Percentiles rank a stretch among this genome's conserved stretches.
Conservation (phyloP, 768 basidiomycete genomes). For the Dentipellis fragilis region DNA sequence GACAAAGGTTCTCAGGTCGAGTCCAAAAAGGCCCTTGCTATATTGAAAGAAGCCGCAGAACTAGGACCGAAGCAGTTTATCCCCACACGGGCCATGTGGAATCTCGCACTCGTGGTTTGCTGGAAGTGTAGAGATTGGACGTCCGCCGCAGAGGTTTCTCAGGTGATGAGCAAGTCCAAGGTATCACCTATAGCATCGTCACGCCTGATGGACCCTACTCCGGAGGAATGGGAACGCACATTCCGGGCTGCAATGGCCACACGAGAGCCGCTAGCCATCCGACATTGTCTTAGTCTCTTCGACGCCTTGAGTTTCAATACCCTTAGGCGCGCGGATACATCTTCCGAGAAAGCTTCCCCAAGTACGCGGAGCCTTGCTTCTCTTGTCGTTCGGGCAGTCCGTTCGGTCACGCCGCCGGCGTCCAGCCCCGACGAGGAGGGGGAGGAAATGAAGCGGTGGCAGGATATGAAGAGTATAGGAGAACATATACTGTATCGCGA, state of each 20-base stretch:
- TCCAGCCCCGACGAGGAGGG: no score
- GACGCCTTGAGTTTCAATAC: neutral
- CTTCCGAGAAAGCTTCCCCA: no score
- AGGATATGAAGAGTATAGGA: no score
- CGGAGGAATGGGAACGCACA: conserved; percentile 2
- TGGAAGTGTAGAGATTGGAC: conserved; percentile 1
- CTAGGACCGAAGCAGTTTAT: neutral
- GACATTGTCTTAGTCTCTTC: conserved; percentile 8
- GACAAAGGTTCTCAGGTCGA: neutral
- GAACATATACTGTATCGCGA: no score
- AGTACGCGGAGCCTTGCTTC: no score
- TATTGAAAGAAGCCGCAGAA: neutral
- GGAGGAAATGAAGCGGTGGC: no score
- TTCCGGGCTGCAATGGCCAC: conserved; percentile 6
- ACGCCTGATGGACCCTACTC: neutral
- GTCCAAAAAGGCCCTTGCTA: neutral
- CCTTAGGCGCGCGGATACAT: no score
- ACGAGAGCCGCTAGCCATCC: neutral
- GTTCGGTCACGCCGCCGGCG: no score
- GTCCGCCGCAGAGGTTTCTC: neutral
- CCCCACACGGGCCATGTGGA: neutral
- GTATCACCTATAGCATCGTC: neutral
- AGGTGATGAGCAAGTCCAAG: neutral
- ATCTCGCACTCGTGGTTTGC: conserved; percentile 7
- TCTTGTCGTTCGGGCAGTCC: no score